Conservation (phyloP, 345 rosid species). For the Lenwebbia sp. region DNA sequence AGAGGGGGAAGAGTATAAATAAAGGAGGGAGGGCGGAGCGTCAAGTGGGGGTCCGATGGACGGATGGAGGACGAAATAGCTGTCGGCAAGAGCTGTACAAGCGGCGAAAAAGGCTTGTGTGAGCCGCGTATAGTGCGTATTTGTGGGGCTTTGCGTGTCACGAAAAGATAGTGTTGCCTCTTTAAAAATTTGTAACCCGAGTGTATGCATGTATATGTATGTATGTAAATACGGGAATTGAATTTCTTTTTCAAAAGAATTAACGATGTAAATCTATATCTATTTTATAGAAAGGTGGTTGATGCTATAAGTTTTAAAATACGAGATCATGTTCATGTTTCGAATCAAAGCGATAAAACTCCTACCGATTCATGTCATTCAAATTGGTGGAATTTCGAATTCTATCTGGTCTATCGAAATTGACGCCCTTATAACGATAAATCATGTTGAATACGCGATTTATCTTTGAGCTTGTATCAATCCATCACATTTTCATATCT, state of each 20-base stretch:
- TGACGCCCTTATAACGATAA: fast-evolving
- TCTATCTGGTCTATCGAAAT: fast-evolving
- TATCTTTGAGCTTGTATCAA: background rate
- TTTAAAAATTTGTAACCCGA: background rate
- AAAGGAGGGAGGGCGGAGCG: background rate
- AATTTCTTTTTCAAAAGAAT: too few relatives aligned
- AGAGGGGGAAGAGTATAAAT: fast-evolving
- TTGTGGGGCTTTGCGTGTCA: background rate
- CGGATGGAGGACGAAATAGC: background rate
- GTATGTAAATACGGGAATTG: too few relatives aligned
- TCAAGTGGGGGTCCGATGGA: too few relatives aligned
- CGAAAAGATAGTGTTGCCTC: background rate
- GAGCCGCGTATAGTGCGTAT: background rate
- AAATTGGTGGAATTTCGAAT: fast-evolving
- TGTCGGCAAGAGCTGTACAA: background rate
- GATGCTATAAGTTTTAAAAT: background rate
- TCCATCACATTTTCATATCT: background rate
- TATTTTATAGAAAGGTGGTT: background rate
- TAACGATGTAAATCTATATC: too few relatives aligned
- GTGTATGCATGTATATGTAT: too few relatives aligned
- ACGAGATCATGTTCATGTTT: background rate
- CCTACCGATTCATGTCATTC: fast-evolving
- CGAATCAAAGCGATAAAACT: background rate
- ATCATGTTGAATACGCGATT: fast-evolving
- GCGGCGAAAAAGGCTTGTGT: background rate